Conservation (phyloP, 129 eudicot species). For the Calendula officinalis region DNA sequence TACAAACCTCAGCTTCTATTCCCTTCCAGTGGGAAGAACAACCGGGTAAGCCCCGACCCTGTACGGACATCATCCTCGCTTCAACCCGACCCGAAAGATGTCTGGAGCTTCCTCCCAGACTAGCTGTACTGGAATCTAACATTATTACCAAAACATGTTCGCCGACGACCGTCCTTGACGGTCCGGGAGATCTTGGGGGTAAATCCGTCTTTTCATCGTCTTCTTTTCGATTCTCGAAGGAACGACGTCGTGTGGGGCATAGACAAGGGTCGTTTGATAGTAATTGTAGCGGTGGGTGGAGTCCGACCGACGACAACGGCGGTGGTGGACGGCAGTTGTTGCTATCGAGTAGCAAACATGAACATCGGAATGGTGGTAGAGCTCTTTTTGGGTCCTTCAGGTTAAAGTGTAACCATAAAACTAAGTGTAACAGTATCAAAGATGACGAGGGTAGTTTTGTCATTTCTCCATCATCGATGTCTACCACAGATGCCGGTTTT, state of each 20-base stretch:
- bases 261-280: constrained; percentile 51
- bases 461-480: constrained; percentile 33
- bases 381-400: constrained; percentile 52
- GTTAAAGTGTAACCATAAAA: constrained; percentile 16
- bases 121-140: constrained; percentile 28
- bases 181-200: constrained; percentile 40
- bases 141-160: constrained; percentile 51
- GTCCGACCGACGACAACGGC: constrained; percentile 24
- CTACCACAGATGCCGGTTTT: constrained; percentile 20
- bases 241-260: constrained; percentile 29
- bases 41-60: constrained; percentile 84
- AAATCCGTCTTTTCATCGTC: constrained; percentile 40
- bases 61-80: constrained; percentile 41
- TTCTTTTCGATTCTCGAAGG: constrained; percentile 50
- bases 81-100: constrained; percentile 16
- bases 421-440: constrained; percentile 18
- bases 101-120: constrained; percentile 67
- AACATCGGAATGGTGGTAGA: constrained; percentile 15
- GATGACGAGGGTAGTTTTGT: constrained; percentile 36
- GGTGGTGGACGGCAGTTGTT: constrained; percentile 28
- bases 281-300: constrained; percentile 30
- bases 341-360: constrained; percentile 20
- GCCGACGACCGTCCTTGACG: constrained; percentile 78
- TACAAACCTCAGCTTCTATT: constrained; percentile 66
- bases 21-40: constrained; percentile 92